Evolutionary conservation across 192 early-diverging fungal species (phyloP).

Genomic region (Ambispora gerdemannii): DNA sequence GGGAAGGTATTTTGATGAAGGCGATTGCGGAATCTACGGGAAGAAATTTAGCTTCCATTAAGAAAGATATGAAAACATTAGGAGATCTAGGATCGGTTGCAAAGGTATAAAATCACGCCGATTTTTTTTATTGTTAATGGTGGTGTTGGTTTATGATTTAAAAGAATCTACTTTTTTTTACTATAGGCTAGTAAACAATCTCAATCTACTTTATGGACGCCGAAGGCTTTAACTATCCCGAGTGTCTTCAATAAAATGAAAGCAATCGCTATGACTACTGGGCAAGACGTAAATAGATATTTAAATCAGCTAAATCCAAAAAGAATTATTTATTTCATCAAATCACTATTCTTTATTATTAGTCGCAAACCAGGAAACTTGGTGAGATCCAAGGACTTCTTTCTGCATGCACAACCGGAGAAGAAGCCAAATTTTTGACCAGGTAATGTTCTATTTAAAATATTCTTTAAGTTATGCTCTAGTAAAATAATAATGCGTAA

Average conservation of each 20-base stretch:
- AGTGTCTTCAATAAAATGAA: slow-evolving; percentile 84
- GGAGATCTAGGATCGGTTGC: slow-evolving; percentile 94
- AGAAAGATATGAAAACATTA: slow-evolving; percentile 66
- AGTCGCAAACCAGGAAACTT: slow-evolving; percentile 77
- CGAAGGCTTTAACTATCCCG: slow-evolving; percentile 74
- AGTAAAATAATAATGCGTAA: too few species aligned
- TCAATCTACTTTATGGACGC: slow-evolving; percentile 80
- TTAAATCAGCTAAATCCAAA: background rate
- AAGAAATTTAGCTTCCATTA: slow-evolving; percentile 67
- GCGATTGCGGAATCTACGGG: slow-evolving; percentile 91
- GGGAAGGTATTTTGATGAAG: slow-evolving; percentile 90
- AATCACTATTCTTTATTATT: background rate
- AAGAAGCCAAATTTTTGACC: slow-evolving; percentile 84
- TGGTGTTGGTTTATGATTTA: too few species aligned
- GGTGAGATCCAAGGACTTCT: slow-evolving; percentile 74
- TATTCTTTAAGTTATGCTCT: too few species aligned
- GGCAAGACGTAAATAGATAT: slow-evolving; percentile 55
- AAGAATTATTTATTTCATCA: background rate
- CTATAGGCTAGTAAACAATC: slow-evolving; percentile 66
- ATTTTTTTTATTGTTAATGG: too few species aligned
- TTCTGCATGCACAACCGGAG: slow-evolving; percentile 68
- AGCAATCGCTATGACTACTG: slow-evolving; percentile 80
- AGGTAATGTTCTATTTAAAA: slow-evolving; percentile 52
- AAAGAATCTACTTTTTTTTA: too few species aligned
- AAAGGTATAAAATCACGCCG: slow-evolving; percentile 50